Evolutionary conservation across 208 protist species (phyloP).

Genomic region (Trypanosoma melophagium): DNA sequence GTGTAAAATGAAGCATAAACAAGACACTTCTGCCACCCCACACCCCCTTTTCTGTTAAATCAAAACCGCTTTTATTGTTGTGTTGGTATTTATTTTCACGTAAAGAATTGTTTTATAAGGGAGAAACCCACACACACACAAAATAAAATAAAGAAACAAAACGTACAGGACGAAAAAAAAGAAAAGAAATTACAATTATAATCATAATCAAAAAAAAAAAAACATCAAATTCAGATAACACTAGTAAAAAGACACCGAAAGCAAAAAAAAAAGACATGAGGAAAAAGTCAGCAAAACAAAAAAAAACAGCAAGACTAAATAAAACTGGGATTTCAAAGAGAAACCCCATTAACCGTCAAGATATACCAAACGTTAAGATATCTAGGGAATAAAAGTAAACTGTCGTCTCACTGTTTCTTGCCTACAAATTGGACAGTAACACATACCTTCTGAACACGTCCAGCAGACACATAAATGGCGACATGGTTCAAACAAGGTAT

Average conservation of each 20-base stretch:
- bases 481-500: constrained; percentile 74
- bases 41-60: background rate
- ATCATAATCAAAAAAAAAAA: constrained; percentile 1
- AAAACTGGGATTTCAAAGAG: too few species aligned
- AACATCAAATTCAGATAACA: background rate
- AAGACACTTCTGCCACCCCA: background rate
- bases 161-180: constrained; percentile 17
- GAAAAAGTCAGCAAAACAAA: constrained; percentile 24
- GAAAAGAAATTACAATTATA: background rate
- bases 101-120: too few species aligned
- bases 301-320: constrained; percentile 14
- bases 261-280: constrained; percentile 13
- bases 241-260: background rate
- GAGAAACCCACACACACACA: too few species aligned
- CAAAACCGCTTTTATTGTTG: too few species aligned
- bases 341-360: too few species aligned
- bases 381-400: constrained; percentile 56
- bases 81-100: too few species aligned
- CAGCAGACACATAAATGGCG: constrained; percentile 73
- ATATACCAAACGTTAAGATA: background rate
- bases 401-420: constrained; percentile 39
- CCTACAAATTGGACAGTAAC: constrained; percentile 54
- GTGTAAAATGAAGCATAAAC: constrained; percentile 42
- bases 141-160: background rate
- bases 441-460: constrained; percentile 44